Evolutionary conservation across 441 rosid genomes (phyloP).

Genomic region (Adansonia gregorii): DNA sequence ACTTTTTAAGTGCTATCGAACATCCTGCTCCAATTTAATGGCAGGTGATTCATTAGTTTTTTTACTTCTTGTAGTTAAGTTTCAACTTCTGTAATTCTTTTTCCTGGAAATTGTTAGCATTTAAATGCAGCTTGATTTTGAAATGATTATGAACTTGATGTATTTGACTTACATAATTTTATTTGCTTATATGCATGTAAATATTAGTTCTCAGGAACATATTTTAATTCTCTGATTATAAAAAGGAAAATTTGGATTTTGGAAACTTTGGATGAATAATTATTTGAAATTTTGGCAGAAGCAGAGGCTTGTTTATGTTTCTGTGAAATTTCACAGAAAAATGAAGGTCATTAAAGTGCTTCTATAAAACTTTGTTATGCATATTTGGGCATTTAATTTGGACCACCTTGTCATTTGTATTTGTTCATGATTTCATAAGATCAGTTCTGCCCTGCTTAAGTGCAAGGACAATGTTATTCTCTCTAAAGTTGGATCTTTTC

Average conservation of each 20-base stretch:
- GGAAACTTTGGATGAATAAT: not conserved
- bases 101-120: not conserved
- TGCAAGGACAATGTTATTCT: constrained; percentile 10
- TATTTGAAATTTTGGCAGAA: not conserved
- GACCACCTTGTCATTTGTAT: not conserved
- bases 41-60: not conserved
- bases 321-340: constrained; percentile 2
- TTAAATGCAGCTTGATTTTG: not conserved
- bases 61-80: constrained; percentile 4
- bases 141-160: not conserved
- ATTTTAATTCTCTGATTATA: constrained; percentile 15
- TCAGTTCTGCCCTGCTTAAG: not conserved
- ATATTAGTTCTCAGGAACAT: not conserved
- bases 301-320: constrained; percentile 9
- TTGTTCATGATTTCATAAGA: constrained; percentile 7
- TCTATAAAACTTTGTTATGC: constrained; percentile 1
- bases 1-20: not conserved
- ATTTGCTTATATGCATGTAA: not conserved
- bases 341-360: not conserved
- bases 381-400: constrained; percentile 12
- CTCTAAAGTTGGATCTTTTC: constrained; percentile 20
- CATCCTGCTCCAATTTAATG: not conserved
- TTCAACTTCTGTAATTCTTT: not conserved
- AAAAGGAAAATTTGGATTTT: not conserved
- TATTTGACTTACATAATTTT: not conserved